Evolutionary conservation across 192 early-diverging fungal genomes (phyloP), one percentile per base, ranked within the genome.

Genomic region (Funneliformis geosporum): DNA sequence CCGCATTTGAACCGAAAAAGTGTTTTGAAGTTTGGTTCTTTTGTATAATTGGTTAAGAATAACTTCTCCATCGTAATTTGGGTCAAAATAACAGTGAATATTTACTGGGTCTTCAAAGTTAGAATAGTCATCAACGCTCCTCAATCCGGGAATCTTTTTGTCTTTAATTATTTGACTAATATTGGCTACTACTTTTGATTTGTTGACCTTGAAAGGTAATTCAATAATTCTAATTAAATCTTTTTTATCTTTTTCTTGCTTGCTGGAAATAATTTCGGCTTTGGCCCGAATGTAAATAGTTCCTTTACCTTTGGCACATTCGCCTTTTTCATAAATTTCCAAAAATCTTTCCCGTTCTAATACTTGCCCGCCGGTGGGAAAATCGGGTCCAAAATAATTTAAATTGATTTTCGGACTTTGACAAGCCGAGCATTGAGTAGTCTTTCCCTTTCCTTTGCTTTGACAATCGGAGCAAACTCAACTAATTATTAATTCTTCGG

Each of bases 31-130:
- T 73, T 46, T 73, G 33, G 70, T 73, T 21, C 5, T 28, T 46
- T 73, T 73, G 25, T 73, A 73, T 73, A 73, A 73, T 73, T 73
- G 70, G 47, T 73, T 73, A 18, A 73, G 40, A 73, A 73, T 73
- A 73, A 73, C 70, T 44, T 73, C 70, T 0, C 70, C 70, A 44
- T 73, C 70, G 47, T 73, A 73, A 73, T 73, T 44, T 6, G 70
- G 70, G 40, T 73, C 70, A 73, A 73, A 73, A 23, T 73, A 28
- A 14, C 21, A 50, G 5, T 73, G 70, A 73, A 73, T 73, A 50
- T 73, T 73, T 6, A 73, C 70, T 73, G 70, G 70, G 10, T 73
- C 70, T 73, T 70, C 68, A 1, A 14, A 70, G 38, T 33, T 70
- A 40, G 68, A 70, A 27, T 70, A 70, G 38, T 70, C 68, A 16